Base-by-base conservation (phyloP, 495 filamentous ascomycete species). In the Aspergillus kassunensis region DNA sequence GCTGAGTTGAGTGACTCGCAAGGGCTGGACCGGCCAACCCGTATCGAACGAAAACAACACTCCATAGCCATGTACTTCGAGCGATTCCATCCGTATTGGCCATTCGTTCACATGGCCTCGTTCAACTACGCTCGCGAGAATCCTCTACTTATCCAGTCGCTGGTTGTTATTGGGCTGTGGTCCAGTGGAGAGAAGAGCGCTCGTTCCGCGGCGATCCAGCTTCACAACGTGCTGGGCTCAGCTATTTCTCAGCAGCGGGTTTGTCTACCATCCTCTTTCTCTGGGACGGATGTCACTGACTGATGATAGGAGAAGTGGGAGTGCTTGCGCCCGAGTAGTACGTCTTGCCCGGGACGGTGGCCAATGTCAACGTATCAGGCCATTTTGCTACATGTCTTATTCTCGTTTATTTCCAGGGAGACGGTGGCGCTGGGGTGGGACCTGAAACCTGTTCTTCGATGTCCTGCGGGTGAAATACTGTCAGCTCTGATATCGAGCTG, bases 301-400 rank as follows among this genome's bases (percentile, higher is more conserved):
- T 30, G 16, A 6, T 27, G 24, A 6, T 3, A 37, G 34, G 34
- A 40, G n/a, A 40, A 56, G 47, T 60, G 57, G 57, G 33, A 56
- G 10, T 44, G 18, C 12, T 29, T 12, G 20, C 21, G 25, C 44
- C 33, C 5, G 5, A 25, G 21, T 5, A 15, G 21, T n/a, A 31
- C 3, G 13, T 27, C 24, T 10, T 39, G 45, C 3, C 13, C n/a
- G n/a, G n/a, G n/a, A n/a, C n/a, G 40, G 15, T 64, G 58, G 58
- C 58, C 58, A 1, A 61, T 61, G 18, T 43, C 61, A 15, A 55
- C 56, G 4, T 61, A 52, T 37, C 61, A 64, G 44, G 53, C 46
- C 19, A 44, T 64, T 15, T 51, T 61, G 4, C 56, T 64, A 2
- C 50, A 61, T 6, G 11, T 61, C 10, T 55, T 64, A 6, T 54